phyloP scores from a whole-genome alignment of 2,329 filamentous ascomycete species.

The Colletotrichum abscissum region DNA sequence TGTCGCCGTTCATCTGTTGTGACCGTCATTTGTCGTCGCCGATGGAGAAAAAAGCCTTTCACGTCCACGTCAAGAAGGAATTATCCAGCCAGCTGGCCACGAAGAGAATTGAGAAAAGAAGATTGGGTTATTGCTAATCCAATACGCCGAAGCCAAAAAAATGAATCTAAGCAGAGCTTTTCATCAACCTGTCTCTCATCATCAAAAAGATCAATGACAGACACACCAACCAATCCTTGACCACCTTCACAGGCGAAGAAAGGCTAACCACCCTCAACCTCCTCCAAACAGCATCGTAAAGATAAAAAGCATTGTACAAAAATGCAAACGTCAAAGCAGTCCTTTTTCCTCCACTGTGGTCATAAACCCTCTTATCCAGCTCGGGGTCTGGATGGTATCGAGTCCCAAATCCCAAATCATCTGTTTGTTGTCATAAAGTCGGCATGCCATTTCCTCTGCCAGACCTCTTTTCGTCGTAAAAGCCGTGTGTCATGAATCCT shows the following conservation, averaged over 20 bases:
- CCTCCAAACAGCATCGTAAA: neutral
- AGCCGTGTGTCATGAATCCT: slow-evolving; percentile 30
- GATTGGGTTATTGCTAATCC: slow-evolving; percentile 27
- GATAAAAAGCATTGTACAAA: slow-evolving; percentile 25
- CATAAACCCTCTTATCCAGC: slow-evolving; percentile 25
- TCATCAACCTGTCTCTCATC: slow-evolving; percentile 21
- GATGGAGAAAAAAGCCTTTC: neutral
- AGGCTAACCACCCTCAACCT: neutral
- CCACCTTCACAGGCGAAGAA: neutral
- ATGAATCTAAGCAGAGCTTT: slow-evolving; percentile 18
- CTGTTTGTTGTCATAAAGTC: slow-evolving; percentile 29
- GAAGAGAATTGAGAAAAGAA: slow-evolving; percentile 21
- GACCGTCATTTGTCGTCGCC: neutral
- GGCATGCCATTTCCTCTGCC: slow-evolving; percentile 25
- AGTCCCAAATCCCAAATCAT: slow-evolving; percentile 20
- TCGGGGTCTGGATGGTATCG: slow-evolving; percentile 24
- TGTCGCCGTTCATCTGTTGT: neutral
- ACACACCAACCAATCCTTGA: neutral
- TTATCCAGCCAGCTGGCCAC: neutral
- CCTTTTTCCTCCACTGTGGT: slow-evolving; percentile 6
- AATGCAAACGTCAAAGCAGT: slow-evolving; percentile 17
- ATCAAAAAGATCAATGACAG: slow-evolving; percentile 4
- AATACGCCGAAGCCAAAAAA: slow-evolving; percentile 15
- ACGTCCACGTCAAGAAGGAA: neutral
- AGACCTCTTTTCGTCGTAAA: slow-evolving; percentile 31